Base-by-base conservation (phyloP, 164 flowering plant genomes). In the Umbellularia californica region DNA sequence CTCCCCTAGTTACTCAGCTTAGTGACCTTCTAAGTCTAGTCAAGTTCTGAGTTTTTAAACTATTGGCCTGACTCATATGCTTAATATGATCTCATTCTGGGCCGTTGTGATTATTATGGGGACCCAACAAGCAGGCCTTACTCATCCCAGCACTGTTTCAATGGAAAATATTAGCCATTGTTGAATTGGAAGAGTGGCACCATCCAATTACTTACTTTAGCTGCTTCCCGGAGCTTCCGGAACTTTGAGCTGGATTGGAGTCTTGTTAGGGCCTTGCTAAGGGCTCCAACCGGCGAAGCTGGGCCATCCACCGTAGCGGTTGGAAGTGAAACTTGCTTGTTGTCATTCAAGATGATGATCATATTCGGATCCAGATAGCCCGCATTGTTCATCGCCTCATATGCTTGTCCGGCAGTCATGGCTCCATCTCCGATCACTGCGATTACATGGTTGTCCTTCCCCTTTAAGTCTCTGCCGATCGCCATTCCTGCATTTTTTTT, bases 241-340 rank as follows among this genome's bases (percentile, higher is more conserved):
- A 86, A 60, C 71, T 79, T 76, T 65, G 68, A 22, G 68, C 82
- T 83, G 3, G 88, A 69, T 25, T 84, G 85, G 11, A 85, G 75
- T 60, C 60, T 77, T 7, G 82, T 79, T 15, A 87, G 79, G 60
- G 85, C 80, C 50, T 55, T 79, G 73, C 84, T 84, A 2, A 85
- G 76, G 55, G 90, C 88, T 25, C 90, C 90, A 15, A 85, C 90
- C 3, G 88, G 90, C 1, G 85, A 77, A 20, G 85, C 85, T 28
- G 90, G 87, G 47, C 90, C 90, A 28, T 87, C 87, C 2, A 87
- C 50, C 1, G 88, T 87, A 68, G 88, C 90, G 0, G 90, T 85
- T 2, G 88, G 88, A 25, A 76, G 78, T 2, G 73, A 75, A 64
- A 75, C 77, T 27, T 75, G 77, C 62, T 30, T 69, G 62, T 87